Conservation (phyloP, 192 early-diverging fungal genomes). For the Allomyces macrogynus region DNA sequence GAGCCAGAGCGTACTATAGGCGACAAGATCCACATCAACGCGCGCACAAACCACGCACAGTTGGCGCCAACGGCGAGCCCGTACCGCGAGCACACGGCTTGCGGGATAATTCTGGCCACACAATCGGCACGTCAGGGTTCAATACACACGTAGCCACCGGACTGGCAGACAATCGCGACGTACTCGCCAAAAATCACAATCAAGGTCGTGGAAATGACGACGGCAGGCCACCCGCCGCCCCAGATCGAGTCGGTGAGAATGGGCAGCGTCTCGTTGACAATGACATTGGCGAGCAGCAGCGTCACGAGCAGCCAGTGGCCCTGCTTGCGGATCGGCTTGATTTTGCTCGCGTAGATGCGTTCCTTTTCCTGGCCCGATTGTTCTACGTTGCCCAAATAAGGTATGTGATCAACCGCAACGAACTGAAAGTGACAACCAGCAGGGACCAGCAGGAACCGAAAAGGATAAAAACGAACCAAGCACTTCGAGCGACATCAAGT, state of each 20-base stretch:
- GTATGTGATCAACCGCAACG: neutral
- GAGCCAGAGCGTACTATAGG: conserved; percentile 17
- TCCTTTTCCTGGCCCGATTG: neutral
- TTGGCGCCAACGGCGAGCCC: conserved; percentile 76
- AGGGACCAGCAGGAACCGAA: neutral
- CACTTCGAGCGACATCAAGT: conserved; percentile 12
- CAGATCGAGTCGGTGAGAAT: conserved; percentile 61
- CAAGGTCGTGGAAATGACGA: conserved; percentile 65
- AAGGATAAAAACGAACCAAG: neutral
- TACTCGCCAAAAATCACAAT: conserved; percentile 89
- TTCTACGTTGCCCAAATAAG: neutral
- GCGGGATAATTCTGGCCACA: conserved; percentile 50
- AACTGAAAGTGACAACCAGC: neutral
- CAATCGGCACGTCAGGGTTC: too few relatives aligned
- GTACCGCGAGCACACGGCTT: conserved; percentile 70
- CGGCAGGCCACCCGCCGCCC: conserved; percentile 49
- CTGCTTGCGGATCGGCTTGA: conserved; percentile 71
- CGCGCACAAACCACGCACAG: conserved; percentile 41
- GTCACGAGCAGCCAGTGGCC: conserved; percentile 88
- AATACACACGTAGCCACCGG: too few relatives aligned
- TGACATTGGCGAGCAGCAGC: conserved; percentile 73
- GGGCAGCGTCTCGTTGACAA: conserved; percentile 86
- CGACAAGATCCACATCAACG: conserved; percentile 31
- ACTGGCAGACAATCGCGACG: neutral
- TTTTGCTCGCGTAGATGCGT: conserved; percentile 43